Base-by-base conservation (phyloP, 805 yeast species). In the Kluyveromyces starmeri region DNA sequence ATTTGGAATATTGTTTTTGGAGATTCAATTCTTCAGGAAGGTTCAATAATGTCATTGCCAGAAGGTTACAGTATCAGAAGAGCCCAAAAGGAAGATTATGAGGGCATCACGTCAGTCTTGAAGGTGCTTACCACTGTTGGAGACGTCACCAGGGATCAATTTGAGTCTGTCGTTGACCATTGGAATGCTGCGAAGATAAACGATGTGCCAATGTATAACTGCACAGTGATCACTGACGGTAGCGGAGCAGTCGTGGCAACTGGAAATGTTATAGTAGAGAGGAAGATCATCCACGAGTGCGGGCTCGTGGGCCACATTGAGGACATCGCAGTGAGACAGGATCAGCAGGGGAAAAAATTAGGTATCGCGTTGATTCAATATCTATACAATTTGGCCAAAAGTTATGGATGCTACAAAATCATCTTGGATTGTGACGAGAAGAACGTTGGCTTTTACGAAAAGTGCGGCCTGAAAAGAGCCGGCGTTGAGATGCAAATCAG, bases 261-360 rank as follows among this genome's bases (percentile, higher is more conserved):
- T 0, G 97, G 97, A 0, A 76, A 81, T 54, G 61, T 89, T 10
- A 49, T 92, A 8, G 64, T 92, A 6, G 98, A 89, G 56, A 70
- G 69, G 32, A 89, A 89, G 57, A 61, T 80, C 42, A 85, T 92
- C 42, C 98, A 89, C 59, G 73, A 64, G 25, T 76, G 92, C 55
- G 94, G 95, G 0, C 58, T 69, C 34, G 94, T 84, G 4, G 97
- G 97, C 2, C 97, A 89, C 61, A 81, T 89, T 43, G 98, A 89
- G 52, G 98, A 89, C 55, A 89, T 89, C 41, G 80, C 96, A 1
- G 94, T 89, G 4, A 67, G 75, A 13, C 53, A 56, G 20, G 61
- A 67, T 13, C 83, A 83, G 53, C 96, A 88, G 51, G 98, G 98
- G 5, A 77, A 79, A 52, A 74, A 74, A 46, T 62, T 89, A 30